Evolutionary conservation across 805 yeast species (phyloP).

Genomic region (Candida qinlingensis): DNA sequence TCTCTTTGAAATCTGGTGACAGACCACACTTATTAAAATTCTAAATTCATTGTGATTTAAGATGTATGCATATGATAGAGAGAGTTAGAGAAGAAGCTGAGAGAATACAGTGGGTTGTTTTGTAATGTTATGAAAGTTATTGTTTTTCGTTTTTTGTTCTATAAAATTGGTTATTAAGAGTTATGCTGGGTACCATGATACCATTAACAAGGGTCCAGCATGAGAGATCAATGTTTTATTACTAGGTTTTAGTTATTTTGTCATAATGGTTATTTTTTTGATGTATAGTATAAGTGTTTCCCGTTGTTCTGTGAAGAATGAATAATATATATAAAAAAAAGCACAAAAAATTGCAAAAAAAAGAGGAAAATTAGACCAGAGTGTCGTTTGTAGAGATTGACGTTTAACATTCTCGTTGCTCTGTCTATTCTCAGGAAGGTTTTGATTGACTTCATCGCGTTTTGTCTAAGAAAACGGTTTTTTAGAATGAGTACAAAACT

Average conservation of each 20-base stretch:
- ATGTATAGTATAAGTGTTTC: neutral
- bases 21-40: constrained; percentile 97
- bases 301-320: neutral
- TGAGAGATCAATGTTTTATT: neutral
- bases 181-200: neutral
- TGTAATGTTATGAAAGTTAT: constrained; percentile 1
- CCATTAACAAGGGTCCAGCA: neutral
- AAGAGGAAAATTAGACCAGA: neutral
- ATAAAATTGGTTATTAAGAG: neutral
- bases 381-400: neutral
- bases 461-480: neutral
- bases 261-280: neutral
- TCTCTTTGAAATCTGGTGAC: constrained; percentile 98
- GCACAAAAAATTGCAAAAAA: neutral
- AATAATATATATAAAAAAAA: constrained; percentile 2
- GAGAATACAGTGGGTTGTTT: neutral
- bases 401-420: too few species aligned
- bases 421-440: too few species aligned
- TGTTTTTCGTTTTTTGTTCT: neutral
- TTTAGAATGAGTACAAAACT: neutral
- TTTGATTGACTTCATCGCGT: too few species aligned
- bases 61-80: neutral
- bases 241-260: neutral
- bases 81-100: neutral
- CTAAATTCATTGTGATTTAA: constrained; percentile 36